Conservation (phyloP, 495 filamentous ascomycete species). For the Podospora sp. region DNA sequence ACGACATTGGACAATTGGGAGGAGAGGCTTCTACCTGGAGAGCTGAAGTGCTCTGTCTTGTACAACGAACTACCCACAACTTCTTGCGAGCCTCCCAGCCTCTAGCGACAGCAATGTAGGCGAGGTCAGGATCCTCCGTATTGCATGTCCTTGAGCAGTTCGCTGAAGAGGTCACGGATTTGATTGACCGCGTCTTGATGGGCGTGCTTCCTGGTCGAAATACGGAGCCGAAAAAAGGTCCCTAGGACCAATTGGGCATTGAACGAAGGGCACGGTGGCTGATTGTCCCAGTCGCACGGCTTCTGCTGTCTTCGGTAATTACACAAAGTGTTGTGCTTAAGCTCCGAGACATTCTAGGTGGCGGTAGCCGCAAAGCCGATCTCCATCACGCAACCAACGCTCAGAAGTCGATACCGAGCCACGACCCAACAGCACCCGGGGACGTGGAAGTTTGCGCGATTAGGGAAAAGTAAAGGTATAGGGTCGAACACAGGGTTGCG, state of each 20-base stretch:
- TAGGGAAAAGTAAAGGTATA: background rate
- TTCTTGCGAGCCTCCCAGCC: too few species aligned
- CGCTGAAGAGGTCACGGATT: background rate
- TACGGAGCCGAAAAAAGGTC: background rate
- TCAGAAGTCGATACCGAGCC: background rate
- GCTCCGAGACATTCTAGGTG: slow-evolving; percentile 4
- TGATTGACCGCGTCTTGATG: background rate
- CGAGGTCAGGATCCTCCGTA: background rate
- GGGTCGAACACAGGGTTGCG: background rate
- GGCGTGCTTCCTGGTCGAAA: background rate
- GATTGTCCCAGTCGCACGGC: background rate
- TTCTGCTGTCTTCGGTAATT: slow-evolving; percentile 13
- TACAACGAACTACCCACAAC: too few species aligned
- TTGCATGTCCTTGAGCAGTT: background rate
- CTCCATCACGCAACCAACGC: background rate
- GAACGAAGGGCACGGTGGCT: background rate
- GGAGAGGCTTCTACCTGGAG: too few species aligned
- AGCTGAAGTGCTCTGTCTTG: too few species aligned
- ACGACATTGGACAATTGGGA: too few species aligned
- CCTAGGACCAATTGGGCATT: slow-evolving; percentile 5
- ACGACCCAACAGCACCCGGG: background rate
- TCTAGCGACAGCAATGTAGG: background rate
- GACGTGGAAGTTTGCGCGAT: background rate
- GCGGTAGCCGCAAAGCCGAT: background rate
- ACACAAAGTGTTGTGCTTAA: background rate